phyloP scores from a whole-genome alignment of 805 yeast species.

The Candida endomychidarum region DNA sequence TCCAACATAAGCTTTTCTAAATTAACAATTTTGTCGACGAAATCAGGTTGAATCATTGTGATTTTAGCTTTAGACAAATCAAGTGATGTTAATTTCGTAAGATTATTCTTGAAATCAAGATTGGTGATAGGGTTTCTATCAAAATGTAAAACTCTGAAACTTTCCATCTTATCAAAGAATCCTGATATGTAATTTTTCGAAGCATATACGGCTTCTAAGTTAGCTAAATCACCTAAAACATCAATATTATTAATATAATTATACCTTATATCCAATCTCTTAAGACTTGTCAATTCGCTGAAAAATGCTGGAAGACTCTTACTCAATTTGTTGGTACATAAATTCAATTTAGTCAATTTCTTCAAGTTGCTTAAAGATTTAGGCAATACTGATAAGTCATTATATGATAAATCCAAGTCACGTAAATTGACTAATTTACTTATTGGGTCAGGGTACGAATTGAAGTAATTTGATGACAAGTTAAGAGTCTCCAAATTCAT shows the following conservation, averaged over 20 bases:
- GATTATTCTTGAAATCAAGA: conserved; percentile 51
- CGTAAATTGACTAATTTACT: conserved; percentile 56
- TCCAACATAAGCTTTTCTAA: conserved; percentile 75
- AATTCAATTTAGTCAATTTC: conserved; percentile 64
- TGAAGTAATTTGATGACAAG: conserved; percentile 74
- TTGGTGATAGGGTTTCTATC: conserved; percentile 84
- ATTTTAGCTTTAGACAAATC: conserved; percentile 82
- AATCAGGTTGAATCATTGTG: conserved; percentile 65
- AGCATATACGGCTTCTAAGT: conserved; percentile 68
- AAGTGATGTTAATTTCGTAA: conserved; percentile 64
- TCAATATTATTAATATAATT: conserved; percentile 60
- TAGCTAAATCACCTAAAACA: conserved; percentile 54
- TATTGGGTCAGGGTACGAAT: conserved; percentile 62
- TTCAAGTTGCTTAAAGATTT: conserved; percentile 55
- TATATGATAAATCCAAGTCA: conserved; percentile 80
- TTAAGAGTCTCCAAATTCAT: conserved; percentile 60
- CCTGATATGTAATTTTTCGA: conserved; percentile 75
- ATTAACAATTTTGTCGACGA: conserved; percentile 60
- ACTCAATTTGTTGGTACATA: conserved; percentile 69
- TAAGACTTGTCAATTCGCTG: conserved; percentile 52
- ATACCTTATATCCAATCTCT: conserved; percentile 74
- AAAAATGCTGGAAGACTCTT: conserved; percentile 54
- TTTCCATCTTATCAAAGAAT: conserved; percentile 61
- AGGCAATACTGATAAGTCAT: conserved; percentile 64
- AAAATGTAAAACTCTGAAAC: conserved; percentile 65